These are phyloP conservation scores for Clonostachys chloroleuca DNA, from an alignment of 2,329 filamentous ascomycete species.

Conservation along the genomic window DNA sequence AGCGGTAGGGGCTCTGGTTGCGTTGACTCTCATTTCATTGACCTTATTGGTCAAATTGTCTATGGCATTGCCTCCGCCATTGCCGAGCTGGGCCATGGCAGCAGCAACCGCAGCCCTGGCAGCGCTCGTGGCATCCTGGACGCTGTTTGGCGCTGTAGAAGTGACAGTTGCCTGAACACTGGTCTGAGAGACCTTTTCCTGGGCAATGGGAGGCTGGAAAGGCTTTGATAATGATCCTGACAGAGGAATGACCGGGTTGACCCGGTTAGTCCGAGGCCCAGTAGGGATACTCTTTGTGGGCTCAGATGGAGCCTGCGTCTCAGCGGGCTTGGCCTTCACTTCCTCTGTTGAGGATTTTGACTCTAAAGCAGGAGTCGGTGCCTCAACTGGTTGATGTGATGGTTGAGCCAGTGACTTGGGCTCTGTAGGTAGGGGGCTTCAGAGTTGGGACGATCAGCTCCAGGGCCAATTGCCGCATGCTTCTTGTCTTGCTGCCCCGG, in stretches of 20 bases:
- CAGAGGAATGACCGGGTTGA: slow-evolving; percentile 64
- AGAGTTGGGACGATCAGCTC: slow-evolving; percentile 41
- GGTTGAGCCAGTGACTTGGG: slow-evolving; percentile 46
- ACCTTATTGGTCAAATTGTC: slow-evolving; percentile 73
- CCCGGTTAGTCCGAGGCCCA: slow-evolving; percentile 45
- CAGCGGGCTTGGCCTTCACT: slow-evolving; percentile 30
- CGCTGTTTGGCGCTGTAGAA: slow-evolving; percentile 27
- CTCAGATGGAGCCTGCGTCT: slow-evolving; percentile 18
- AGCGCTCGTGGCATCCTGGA: slow-evolving; percentile 67
- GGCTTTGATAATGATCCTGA: slow-evolving; percentile 37
- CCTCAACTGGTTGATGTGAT: slow-evolving; percentile 38
- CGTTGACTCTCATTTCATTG: slow-evolving; percentile 69
- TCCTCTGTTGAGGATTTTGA: slow-evolving; percentile 57
- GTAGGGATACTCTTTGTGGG: slow-evolving; percentile 32
- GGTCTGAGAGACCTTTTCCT: slow-evolving; percentile 18
- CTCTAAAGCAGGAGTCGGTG: slow-evolving; percentile 61
- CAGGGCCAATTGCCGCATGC: slow-evolving; percentile 47
- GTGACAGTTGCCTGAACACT: slow-evolving; percentile 27
- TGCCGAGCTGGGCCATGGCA: slow-evolving; percentile 68
- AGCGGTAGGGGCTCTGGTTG: slow-evolving; percentile 26
- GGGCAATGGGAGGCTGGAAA: slow-evolving; percentile 22
- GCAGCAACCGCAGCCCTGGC: slow-evolving; percentile 75
- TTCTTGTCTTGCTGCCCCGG: slow-evolving; percentile 30
- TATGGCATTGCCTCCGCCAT: slow-evolving; percentile 44
- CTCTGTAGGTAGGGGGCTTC: slow-evolving; percentile 43